Percentiles rank a stretch among this genome's conserved stretches.
Evolutionary conservation across 257 asterid species (phyloP).

Genomic region (Anisodus acutangulus): DNA sequence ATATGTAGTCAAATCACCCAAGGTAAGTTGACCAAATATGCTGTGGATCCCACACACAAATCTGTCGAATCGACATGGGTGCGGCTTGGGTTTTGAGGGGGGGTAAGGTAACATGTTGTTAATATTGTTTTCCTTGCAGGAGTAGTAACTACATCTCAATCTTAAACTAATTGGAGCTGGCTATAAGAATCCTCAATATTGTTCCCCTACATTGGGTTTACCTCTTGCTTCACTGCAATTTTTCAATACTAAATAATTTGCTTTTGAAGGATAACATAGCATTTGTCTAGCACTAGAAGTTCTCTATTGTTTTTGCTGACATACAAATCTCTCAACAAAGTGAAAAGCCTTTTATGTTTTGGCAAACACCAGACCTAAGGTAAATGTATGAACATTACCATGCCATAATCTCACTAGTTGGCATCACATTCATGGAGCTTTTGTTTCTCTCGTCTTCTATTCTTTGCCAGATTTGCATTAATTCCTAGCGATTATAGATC

Average conservation of each 20-base stretch:
- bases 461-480: background rate
- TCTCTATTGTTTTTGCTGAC: background rate
- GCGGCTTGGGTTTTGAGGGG: no score
- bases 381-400: background rate
- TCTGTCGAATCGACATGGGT: no score
- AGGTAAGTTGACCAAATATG: no score
- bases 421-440: conserved; percentile 5
- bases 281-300: background rate
- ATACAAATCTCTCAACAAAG: background rate
- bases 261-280: background rate
- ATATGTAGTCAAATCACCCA: no score
- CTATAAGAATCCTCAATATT: background rate
- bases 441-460: background rate
- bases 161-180: background rate
- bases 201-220: background rate
- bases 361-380: background rate
- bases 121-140: background rate
- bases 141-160: background rate
- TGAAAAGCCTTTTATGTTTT: background rate
- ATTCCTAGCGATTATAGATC: background rate
- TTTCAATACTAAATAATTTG: background rate
- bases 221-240: background rate
- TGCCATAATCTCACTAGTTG: background rate
- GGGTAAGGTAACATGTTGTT: no score
- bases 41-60: no score